phyloP scores from a whole-genome alignment of 257 asterid genomes.

The Jaltomata sinuosa region DNA sequence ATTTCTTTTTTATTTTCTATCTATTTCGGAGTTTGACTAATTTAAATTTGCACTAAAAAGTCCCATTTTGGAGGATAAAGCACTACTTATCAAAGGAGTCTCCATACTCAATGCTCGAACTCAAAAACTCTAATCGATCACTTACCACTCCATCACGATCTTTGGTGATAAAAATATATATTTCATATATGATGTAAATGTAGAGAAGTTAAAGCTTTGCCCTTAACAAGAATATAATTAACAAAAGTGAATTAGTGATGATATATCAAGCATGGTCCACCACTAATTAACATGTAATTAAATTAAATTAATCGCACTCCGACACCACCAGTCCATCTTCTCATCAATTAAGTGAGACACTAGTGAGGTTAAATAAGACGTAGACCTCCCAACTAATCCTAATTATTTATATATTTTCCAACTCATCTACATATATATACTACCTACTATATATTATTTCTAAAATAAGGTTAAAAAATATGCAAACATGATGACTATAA shows the following conservation, averaged over 20 bases:
- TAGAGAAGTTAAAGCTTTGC: not conserved
- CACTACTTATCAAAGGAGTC: rapidly evolving
- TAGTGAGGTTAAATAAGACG: not conserved
- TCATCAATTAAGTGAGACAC: conserved; percentile 7
- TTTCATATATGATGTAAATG: not conserved
- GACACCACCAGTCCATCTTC: not conserved
- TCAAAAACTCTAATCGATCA: rapidly evolving
- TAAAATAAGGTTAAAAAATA: not conserved
- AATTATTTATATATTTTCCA: not conserved
- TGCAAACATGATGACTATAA: not conserved
- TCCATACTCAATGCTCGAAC: not conserved
- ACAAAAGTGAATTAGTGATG: not conserved
- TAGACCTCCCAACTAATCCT: conserved; percentile 12
- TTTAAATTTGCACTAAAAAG: rapidly evolving
- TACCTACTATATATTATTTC: not conserved
- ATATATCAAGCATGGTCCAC: not conserved
- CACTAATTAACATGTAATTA: not conserved
- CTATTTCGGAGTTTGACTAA: not conserved
- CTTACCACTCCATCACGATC: not conserved
- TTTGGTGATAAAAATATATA: not conserved
- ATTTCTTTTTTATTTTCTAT: not conserved
- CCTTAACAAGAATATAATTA: not conserved
- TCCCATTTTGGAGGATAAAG: not conserved
- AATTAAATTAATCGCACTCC: not conserved
- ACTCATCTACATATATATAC: not conserved